Base-by-base conservation (phyloP, 208 protist genomes). In the Balamuthia mandrillaris region DNA sequence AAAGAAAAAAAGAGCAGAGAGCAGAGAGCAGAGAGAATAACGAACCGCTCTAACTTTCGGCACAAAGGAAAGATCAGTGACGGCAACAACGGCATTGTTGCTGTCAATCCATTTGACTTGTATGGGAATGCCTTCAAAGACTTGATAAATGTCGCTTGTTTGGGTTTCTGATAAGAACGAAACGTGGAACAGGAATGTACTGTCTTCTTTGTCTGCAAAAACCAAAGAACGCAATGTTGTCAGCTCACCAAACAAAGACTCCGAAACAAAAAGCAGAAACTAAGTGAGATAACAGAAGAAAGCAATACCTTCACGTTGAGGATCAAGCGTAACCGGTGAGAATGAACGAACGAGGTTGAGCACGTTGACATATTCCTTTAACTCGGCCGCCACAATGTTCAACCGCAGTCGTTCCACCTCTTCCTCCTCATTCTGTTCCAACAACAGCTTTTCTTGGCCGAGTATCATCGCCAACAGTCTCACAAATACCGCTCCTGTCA, bases 101-200 rank as follows among this genome's bases (percentile, higher is more conserved):
- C 58, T 58, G 33, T 58, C 58, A 29, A 79, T 79, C 70, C 44
- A 79, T 37, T 79, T 79, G 37, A 79, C 12, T 47, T 79, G 70
- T 2, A 56, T n/a, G n/a, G 49, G 49, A 16, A 56, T n/a, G n/a
- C 18, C n/a, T 21, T 56, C n/a, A 21, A 56, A 56, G 49, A 56
- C 18, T 21, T 16, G 18, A 56, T 21, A 21, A 56, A 56, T 16
- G n/a, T 56, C 49, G 16, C 49, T n/a, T n/a, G 49, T 56, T 56
- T n/a, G 49, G 49, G 49, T n/a, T 21, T 16, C 49, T 21, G 18
- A 21, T 21, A 21, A 56, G 49, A 56, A 56, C 18, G 49, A 56
- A 16, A 56, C 49, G n/a, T 56, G 49, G 49, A 56, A 56, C 16
- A 56, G 18, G n/a, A 21, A 21, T n/a, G 49, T 21, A 56, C 16